Evolutionary conservation across 768 basidiomycete genomes (phyloP).

Genomic region (Mrakia blollopis): DNA sequence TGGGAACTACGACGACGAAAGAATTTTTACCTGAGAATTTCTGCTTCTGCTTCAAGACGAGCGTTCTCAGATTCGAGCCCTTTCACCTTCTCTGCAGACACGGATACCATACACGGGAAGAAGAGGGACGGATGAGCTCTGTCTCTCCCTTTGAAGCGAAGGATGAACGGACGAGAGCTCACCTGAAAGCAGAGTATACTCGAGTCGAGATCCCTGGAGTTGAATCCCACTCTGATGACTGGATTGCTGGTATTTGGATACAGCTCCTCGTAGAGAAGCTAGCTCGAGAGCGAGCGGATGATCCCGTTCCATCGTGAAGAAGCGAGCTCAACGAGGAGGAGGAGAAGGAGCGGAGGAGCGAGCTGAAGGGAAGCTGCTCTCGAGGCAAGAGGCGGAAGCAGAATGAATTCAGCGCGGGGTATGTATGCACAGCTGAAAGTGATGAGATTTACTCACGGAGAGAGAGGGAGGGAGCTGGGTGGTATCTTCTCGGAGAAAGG

Average conservation of each 20-base stretch:
- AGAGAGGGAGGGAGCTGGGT: too few relatives aligned
- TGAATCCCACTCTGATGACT: slow-evolving; percentile 42
- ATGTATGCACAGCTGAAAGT: too few relatives aligned
- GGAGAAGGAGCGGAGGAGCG: neutral
- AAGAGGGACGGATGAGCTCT: neutral
- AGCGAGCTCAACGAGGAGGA: neutral
- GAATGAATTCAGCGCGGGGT: too few relatives aligned
- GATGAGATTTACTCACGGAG: too few relatives aligned
- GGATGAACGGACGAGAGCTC: neutral
- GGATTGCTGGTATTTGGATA: slow-evolving; percentile 40
- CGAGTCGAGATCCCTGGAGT: slow-evolving; percentile 42
- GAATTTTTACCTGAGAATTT: slow-evolving; percentile 36
- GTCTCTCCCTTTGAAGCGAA: neutral
- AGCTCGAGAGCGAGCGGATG: slow-evolving; percentile 44
- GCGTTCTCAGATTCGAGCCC: slow-evolving; percentile 33
- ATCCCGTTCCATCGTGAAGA: slow-evolving; percentile 18
- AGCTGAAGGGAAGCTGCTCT: neutral
- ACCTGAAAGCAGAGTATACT: slow-evolving; percentile 36
- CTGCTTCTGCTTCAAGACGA: slow-evolving; percentile 35
- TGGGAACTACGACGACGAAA: neutral
- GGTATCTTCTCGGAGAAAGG: too few relatives aligned
- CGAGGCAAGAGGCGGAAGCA: neutral
- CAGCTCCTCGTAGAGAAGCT: slow-evolving; percentile 40
- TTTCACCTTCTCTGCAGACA: neutral
- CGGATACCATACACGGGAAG: neutral